phyloP scores from a whole-genome alignment of 441 rosid genomes.

The Daphne laureola region DNA sequence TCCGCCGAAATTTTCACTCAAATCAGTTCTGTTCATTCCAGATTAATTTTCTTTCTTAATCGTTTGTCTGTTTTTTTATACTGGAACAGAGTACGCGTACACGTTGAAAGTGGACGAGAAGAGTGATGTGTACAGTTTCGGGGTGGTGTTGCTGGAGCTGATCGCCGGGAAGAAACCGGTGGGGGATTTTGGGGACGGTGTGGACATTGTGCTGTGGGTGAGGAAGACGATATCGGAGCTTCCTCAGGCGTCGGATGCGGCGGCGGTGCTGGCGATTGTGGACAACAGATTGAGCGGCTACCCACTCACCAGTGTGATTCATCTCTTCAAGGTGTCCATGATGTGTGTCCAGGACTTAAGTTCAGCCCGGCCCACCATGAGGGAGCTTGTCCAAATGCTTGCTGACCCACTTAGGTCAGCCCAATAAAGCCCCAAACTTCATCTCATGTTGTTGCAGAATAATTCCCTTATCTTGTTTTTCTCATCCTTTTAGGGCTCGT shows the following conservation, averaged over 20 bases:
- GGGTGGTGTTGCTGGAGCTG: conserved; percentile 76
- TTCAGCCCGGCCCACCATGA: conserved; percentile 68
- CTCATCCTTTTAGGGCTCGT: no score
- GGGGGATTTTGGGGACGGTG: conserved; percentile 89
- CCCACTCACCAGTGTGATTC: conserved; percentile 41
- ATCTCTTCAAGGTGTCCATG: conserved; percentile 68
- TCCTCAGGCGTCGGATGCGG: conserved; percentile 56
- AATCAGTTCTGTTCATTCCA: background rate
- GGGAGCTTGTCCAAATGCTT: conserved; percentile 84
- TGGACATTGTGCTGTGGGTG: conserved; percentile 91
- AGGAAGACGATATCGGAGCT: conserved; percentile 52
- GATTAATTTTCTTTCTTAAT: background rate
- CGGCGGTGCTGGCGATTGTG: conserved; percentile 47
- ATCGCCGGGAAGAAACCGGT: conserved; percentile 79
- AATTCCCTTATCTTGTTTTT: no score
- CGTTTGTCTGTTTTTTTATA: background rate
- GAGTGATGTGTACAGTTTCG: conserved; percentile 90
- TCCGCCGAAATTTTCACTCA: conserved; percentile 7
- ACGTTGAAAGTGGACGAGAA: conserved; percentile 85
- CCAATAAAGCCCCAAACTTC: conserved; percentile 19
- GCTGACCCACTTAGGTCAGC: conserved; percentile 43
- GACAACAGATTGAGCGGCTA: conserved; percentile 62
- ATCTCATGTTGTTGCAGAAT: conserved; percentile 22
- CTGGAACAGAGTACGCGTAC: conserved; percentile 74
- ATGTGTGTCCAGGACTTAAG: conserved; percentile 73